Evolutionary conservation across 441 rosid genomes (phyloP), one percentile per base, ranked within the genome.

Genomic region (Bocquillonia castaneifolia): DNA sequence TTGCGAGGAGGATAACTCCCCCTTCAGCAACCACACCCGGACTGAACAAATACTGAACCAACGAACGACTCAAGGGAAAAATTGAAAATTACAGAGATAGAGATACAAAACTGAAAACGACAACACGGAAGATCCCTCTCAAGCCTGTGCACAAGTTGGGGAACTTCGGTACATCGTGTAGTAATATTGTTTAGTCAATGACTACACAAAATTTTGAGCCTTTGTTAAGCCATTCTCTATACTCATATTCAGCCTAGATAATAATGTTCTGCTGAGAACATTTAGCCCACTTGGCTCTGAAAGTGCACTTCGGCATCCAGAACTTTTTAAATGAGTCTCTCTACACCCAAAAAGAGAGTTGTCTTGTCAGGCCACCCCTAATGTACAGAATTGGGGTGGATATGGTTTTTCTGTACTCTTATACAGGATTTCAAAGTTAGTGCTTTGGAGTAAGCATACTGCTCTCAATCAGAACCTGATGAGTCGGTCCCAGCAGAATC

Each of bases 351-450:
- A 74, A 81, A 68, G 59, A 48, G 69, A 67, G 56, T 32, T 15
- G 59, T 60, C 40, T 64, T 65, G 74, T 72, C 77, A 69, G 69
- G 77, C 71, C 88, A 76, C 80, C 91, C 85, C 79, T 79, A 76
- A 77, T 76, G 40, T 81, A 83, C 83, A 78, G 76, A 75, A 78
- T 58, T 67, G 80, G 83, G 85, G 82, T 78, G 77, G 80, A 73
- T 76, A 56, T 66, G 71, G 67, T 67, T 61, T 58, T 60, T 54
- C 59, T 71, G 67, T 76, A 76, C 71, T 78, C 81, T 66, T 47
- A 62, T 65, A 60, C 59, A 23, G 77, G 77, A 67, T 71, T 73
- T 73, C 67, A 45, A 47, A 74, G 96, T 84, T 81, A 85, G 89
- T 78, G 76, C 52, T 78, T 55, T 66, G 47, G 55, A 66, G 64